Evolutionary conservation across 345 rosid species (phyloP).

Genomic region (Durio zibethinus): DNA sequence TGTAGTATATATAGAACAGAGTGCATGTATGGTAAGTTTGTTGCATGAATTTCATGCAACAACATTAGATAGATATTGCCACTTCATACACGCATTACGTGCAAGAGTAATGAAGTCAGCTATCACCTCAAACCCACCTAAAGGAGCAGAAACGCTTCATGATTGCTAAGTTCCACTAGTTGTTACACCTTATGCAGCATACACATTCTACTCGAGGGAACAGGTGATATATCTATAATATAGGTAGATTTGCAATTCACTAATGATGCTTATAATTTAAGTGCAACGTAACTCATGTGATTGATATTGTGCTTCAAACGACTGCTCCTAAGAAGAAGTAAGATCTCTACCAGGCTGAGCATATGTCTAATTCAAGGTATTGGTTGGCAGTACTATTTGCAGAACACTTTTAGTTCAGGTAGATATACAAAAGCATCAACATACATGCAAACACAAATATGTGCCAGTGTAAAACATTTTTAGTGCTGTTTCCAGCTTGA

Average conservation of each 20-base stretch:
- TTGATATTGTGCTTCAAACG: not conserved
- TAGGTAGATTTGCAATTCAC: not conserved
- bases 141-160: not conserved
- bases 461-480: not conserved
- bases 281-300: not conserved
- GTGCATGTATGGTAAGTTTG: not conserved
- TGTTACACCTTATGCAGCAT: not conserved
- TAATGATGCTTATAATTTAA: not conserved
- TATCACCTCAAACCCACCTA: not conserved
- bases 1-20: not conserved
- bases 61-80: not conserved
- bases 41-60: constrained; percentile 9
- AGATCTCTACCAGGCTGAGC: not conserved
- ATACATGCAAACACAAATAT: not conserved
- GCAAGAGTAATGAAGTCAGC: constrained; percentile 7
- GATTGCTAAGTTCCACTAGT: not conserved
- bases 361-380: not conserved
- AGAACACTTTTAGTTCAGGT: not conserved
- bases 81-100: constrained; percentile 4
- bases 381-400: not conserved
- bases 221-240: not conserved
- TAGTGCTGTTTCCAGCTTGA: not conserved
- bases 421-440: not conserved
- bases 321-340: not conserved
- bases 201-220: not conserved